A percentile compares a stretch with the other conserved stretches of the same genome.
Evolutionary conservation across 495 filamentous ascomycete genomes (phyloP).

Genomic region (Penicillium maclennaniae): DNA sequence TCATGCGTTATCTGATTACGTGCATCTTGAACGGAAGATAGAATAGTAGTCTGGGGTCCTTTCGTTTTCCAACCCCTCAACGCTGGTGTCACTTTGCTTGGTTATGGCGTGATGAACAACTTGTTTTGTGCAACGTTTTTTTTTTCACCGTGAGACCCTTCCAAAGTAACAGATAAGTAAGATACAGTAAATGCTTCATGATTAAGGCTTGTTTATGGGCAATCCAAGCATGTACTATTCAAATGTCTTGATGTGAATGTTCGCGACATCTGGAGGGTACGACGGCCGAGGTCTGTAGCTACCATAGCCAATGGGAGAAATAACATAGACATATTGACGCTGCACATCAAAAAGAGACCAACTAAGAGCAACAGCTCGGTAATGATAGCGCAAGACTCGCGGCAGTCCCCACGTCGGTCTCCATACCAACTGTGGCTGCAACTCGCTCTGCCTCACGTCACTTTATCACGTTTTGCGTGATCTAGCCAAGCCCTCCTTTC

Average conservation of each 20-base stretch:
- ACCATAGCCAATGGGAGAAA: not conserved
- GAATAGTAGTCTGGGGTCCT: too few species aligned
- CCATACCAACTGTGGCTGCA: not conserved
- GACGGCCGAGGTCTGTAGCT: not conserved
- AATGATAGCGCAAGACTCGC: not conserved
- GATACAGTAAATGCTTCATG: too few species aligned
- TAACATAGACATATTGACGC: not conserved
- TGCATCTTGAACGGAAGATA: not conserved
- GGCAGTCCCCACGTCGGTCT: not conserved
- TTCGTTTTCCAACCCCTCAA: not conserved
- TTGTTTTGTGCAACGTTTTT: constrained; percentile 2
- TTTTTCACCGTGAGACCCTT: not conserved
- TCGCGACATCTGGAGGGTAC: not conserved
- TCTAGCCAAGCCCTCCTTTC: constrained; percentile 8
- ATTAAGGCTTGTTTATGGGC: not conserved
- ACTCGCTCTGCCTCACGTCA: constrained; percentile 23
- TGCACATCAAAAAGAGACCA: not conserved
- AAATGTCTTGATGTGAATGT: not conserved
- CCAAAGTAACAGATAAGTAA: not conserved
- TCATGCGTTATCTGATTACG: not conserved
- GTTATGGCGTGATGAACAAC: constrained; percentile 20
- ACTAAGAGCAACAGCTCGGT: not conserved
- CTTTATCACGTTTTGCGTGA: constrained; percentile 23
- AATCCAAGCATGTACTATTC: not conserved
- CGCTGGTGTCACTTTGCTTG: not conserved